These are phyloP conservation scores for Prasinococcaceae sp. DNA, from an alignment of 139 green algal genomes.

Conservation along the genomic window DNA sequence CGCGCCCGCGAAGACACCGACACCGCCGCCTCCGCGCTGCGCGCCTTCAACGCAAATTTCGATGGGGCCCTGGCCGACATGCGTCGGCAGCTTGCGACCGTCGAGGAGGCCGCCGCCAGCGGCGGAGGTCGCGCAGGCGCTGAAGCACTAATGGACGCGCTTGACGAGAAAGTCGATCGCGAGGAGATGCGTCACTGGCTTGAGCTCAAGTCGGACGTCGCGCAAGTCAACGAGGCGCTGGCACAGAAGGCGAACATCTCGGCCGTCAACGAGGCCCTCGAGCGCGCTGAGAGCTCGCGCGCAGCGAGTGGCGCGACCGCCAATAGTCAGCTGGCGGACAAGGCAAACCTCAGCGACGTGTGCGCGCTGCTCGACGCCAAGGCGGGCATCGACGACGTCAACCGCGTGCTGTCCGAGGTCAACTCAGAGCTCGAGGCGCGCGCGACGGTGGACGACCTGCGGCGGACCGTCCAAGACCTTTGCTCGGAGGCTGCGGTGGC, in stretches of 20 bases:
- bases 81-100: not conserved
- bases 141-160: not conserved
- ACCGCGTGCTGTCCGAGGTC: constrained; percentile 27
- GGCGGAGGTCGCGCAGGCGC: not conserved
- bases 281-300: constrained; percentile 2
- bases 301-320: not conserved
- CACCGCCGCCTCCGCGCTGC: not conserved
- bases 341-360: constrained; percentile 14
- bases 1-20: not conserved
- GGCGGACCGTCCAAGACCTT: constrained; percentile 14
- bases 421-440: constrained; percentile 2
- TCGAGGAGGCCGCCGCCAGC: not conserved
- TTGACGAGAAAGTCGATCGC: not conserved
- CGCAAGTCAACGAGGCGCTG: constrained; percentile 10
- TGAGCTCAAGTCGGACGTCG: constrained; percentile 19
- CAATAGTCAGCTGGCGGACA: not conserved
- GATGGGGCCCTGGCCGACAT: not conserved
- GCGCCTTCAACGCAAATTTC: not conserved
- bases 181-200: not conserved
- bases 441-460: constrained; percentile 12
- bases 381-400: constrained; percentile 32
- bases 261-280: not conserved
- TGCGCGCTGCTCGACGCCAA: constrained; percentile 27
- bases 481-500: not conserved
- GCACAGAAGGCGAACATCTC: not conserved